These are phyloP conservation scores for Pulveroboletus sp. DNA, from an alignment of 768 basidiomycete genomes.

Conservation along the genomic window DNA sequence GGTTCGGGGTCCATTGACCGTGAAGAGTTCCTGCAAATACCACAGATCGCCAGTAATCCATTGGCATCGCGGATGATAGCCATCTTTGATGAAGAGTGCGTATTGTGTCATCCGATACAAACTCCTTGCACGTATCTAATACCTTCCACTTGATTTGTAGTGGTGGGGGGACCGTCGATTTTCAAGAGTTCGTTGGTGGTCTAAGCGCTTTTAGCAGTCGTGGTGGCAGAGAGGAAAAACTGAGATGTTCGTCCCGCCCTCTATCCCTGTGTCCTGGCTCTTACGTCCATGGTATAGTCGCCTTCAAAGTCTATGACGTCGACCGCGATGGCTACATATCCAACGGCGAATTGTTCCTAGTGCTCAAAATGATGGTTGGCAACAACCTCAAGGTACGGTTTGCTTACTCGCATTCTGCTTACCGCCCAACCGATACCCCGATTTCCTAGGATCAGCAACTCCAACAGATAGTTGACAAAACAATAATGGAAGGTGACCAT, in stretches of 20 bases:
- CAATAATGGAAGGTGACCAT: slow-evolving; percentile 99
- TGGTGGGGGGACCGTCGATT: slow-evolving; percentile 97
- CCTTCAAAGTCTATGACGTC: slow-evolving; percentile 99
- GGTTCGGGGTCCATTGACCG: slow-evolving; percentile 97
- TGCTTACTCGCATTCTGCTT: background rate
- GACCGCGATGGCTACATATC: slow-evolving; percentile 97
- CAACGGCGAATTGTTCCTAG: slow-evolving; percentile 96
- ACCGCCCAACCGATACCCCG: background rate
- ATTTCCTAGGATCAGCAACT: slow-evolving; percentile 83
- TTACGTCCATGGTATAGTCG: slow-evolving; percentile 52
- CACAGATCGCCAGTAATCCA: slow-evolving; percentile 97
- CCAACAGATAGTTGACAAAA: slow-evolving; percentile 99
- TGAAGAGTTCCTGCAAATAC: slow-evolving; percentile 98
- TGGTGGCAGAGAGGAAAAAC: slow-evolving; percentile 94
- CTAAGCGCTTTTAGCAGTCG: slow-evolving; percentile 96
- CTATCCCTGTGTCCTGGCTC: background rate
- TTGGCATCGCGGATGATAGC: slow-evolving; percentile 97
- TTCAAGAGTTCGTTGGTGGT: slow-evolving; percentile 98
- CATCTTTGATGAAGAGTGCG: slow-evolving; percentile 98
- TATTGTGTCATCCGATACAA: slow-evolving; percentile 20
- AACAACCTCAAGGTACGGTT: slow-evolving; percentile 86
- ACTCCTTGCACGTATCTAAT: background rate
- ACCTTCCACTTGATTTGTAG: slow-evolving; percentile 38
- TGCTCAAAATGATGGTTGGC: slow-evolving; percentile 99
- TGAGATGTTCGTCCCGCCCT: slow-evolving; percentile 65